These are phyloP conservation scores for Zopfochytrium polystomum DNA, from an alignment of 371 early-diverging fungal genomes.

Conservation along the genomic window DNA sequence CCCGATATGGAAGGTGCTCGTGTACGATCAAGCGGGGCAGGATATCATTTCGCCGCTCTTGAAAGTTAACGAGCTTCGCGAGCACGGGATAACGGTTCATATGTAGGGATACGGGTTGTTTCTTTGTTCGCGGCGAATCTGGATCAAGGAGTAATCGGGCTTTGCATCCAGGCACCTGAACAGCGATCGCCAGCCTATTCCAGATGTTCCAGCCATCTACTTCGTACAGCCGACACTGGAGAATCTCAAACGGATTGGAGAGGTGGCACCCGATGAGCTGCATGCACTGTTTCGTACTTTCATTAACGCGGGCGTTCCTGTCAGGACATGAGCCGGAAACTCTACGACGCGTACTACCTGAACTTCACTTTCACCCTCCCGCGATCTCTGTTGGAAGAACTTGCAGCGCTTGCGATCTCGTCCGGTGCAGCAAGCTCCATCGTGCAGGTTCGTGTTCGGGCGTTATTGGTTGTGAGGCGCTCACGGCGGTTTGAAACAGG, in stretches of 20 bases:
- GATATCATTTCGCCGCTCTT: conserved; percentile 95
- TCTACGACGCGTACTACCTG: conserved; percentile 94
- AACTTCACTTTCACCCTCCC: conserved; percentile 90
- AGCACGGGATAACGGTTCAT: conserved; percentile 97
- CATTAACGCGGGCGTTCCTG: neutral
- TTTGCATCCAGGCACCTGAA: conserved; percentile 51
- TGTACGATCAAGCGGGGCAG: conserved; percentile 92
- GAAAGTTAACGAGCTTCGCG: conserved; percentile 94
- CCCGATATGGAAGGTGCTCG: conserved; percentile 92
- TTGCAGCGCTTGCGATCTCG: conserved; percentile 77
- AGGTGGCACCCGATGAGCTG: conserved; percentile 48
- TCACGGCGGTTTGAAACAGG: conserved; percentile 33
- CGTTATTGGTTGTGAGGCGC: neutral
- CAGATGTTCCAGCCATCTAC: conserved; percentile 97
- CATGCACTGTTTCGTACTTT: neutral
- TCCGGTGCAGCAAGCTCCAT: conserved; percentile 71
- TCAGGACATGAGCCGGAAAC: conserved; percentile 82
- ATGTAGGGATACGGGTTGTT: conserved; percentile 58
- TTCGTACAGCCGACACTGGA: conserved; percentile 90
- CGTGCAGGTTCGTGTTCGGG: conserved; percentile 59
- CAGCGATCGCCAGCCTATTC: conserved; percentile 78
- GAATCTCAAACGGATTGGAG: conserved; percentile 73
- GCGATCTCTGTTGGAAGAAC: conserved; percentile 87
- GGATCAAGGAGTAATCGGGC: neutral
- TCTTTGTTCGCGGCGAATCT: neutral